Base-by-base conservation (phyloP, 331 rosid genomes). In the Cucumis variabilis region DNA sequence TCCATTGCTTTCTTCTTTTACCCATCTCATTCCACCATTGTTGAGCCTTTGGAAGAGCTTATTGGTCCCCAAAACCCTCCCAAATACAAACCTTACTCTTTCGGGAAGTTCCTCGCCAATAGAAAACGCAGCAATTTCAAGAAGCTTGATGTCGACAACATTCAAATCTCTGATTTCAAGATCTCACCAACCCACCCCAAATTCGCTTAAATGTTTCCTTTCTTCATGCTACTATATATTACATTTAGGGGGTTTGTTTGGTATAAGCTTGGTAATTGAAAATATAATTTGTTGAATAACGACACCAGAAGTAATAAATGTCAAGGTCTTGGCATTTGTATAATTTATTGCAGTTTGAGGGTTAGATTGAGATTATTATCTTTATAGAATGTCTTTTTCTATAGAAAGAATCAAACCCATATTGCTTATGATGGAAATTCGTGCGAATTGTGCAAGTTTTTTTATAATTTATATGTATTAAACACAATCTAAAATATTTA, bases 11-110 rank as follows among this genome's bases (percentile, higher is more conserved):
- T 93, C 88, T 92, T 93, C 89, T 65, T 95, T 23, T 90, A 90
- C 70, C 97, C 97, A 0, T 90, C 96, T 72, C 94, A 91, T 30
- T 92, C 89, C 89, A 88, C 90, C 15, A 79, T 87, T 85, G 94
- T 93, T 23, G 68, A 89, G 92, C 98, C 98, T 8, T 87, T 91
- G 55, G 91, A 93, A 78, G 96, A 95, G 89, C 93, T 93, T 86
- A 87, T 46, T 33, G n/a, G 67, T 28, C 89, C 91, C 27, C 69
- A 8, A 48, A 90, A 91, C 65, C 95, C 94, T 84, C 84, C 95
- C 9, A 93, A 87, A 83, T 93, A 92, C 86, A 89, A 63, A 75
- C 11, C 95, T 12, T 63, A 92, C 85, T 89, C 55, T 58, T 95
- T 92, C 94, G 98, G 98, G 11, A 89, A 89, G 69, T 95, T 89